Evolutionary conservation across 352 stramenopile species (phyloP).

Genomic region (Pythium volutum): DNA sequence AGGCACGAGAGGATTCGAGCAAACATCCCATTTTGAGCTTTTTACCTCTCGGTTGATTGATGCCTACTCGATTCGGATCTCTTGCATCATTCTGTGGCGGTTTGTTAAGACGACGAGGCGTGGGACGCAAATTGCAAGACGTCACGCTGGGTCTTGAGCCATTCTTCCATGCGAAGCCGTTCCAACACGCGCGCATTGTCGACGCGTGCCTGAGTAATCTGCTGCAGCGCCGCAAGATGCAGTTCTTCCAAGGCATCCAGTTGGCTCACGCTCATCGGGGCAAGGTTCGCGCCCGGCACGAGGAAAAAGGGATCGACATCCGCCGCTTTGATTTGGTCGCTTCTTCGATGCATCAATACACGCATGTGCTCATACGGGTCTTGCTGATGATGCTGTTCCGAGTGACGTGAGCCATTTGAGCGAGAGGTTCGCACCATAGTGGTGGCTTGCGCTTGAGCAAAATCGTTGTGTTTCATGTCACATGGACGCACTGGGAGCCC

Average conservation of each 20-base stretch:
- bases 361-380: conserved; percentile 51
- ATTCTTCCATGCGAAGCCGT: conserved; percentile 65
- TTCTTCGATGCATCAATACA: conserved; percentile 31
- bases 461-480: conserved; percentile 54
- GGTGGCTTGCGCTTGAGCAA: conserved; percentile 62
- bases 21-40: background rate
- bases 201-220: conserved; percentile 64
- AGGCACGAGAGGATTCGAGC: background rate
- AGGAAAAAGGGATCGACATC: conserved; percentile 48
- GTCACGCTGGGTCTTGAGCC: conserved; percentile 69
- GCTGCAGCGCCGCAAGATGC: conserved; percentile 50
- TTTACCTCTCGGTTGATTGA: background rate
- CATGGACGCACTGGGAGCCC: conserved; percentile 35
- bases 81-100: background rate
- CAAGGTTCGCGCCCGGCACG: conserved; percentile 46
- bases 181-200: conserved; percentile 54
- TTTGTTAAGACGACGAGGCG: conserved; percentile 2
- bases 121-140: conserved; percentile 38
- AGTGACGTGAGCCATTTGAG: background rate
- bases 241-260: conserved; percentile 67
- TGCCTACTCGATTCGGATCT: background rate
- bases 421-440: conserved; percentile 38
- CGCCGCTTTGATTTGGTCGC: conserved; percentile 37
- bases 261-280: conserved; percentile 63
- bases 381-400: background rate